Percentiles rank a stretch among this genome's conserved stretches.
Conservation (phyloP, 306 rosid genomes). For the Coriaria nepalensis region DNA sequence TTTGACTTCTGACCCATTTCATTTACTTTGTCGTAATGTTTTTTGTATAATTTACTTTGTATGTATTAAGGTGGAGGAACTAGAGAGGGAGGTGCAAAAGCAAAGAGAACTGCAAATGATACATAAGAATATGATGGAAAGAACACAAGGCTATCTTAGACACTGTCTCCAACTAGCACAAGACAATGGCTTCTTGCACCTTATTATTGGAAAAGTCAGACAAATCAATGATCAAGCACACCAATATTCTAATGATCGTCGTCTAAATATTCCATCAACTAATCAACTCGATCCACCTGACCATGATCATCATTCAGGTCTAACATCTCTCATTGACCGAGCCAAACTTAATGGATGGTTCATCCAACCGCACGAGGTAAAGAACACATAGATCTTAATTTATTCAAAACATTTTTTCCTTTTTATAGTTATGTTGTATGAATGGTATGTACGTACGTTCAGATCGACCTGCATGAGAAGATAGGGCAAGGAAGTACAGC, state of each 20-base stretch:
- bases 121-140: slow-evolving; percentile 27
- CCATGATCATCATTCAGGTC: slow-evolving; percentile 19
- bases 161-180: slow-evolving; percentile 68
- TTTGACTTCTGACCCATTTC: no score
- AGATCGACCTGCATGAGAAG: slow-evolving; percentile 51
- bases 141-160: slow-evolving; percentile 49
- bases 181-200: slow-evolving; percentile 53
- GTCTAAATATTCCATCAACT: slow-evolving; percentile 6
- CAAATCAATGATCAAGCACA: background rate
- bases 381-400: no score
- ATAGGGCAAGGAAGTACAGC: slow-evolving; percentile 70
- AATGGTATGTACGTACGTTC: no score
- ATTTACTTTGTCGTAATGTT: background rate
- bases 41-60: background rate
- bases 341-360: slow-evolving; percentile 63
- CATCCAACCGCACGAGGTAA: slow-evolving; percentile 59
- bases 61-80: slow-evolving; percentile 33
- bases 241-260: slow-evolving; percentile 2
- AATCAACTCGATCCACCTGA: slow-evolving; percentile 15
- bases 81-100: slow-evolving; percentile 47
- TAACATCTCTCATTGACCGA: slow-evolving; percentile 27
- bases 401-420: no score
- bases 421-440: no score
- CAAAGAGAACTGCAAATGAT: slow-evolving; percentile 30
- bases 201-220: slow-evolving; percentile 18